phyloP scores from a whole-genome alignment of 495 filamentous ascomycete species.

The Astrothelium macrocarpum region DNA sequence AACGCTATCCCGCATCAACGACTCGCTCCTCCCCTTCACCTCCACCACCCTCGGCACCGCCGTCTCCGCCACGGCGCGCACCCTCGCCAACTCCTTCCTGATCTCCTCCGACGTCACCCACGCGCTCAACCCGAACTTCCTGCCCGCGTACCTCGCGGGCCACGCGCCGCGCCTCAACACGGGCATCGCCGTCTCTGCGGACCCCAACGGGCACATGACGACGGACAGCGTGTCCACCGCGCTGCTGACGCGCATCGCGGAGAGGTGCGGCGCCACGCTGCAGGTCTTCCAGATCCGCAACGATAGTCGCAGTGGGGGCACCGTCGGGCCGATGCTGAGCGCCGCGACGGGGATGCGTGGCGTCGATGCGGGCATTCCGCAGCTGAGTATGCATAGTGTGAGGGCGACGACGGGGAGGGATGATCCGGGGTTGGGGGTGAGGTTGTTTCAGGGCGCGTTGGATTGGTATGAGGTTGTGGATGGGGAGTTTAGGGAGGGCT shows the following conservation, averaged over 20 bases:
- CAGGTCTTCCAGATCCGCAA: constrained; percentile 96
- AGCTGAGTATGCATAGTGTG: constrained; percentile 91
- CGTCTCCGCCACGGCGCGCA: constrained; percentile 64
- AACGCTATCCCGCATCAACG: constrained; percentile 68
- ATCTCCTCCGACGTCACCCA: constrained; percentile 90
- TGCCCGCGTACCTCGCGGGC: constrained; percentile 65
- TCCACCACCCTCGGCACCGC: constrained; percentile 35
- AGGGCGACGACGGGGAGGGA: constrained; percentile 78
- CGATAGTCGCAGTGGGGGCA: constrained; percentile 77
- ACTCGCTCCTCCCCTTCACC: constrained; percentile 46
- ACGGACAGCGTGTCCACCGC: constrained; percentile 74
- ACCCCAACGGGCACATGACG: constrained; percentile 87
- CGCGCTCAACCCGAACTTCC: constrained; percentile 91
- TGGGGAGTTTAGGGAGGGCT: constrained; percentile 56
- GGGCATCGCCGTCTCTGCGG: constrained; percentile 73
- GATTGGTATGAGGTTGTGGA: constrained; percentile 84
- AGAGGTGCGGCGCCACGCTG: constrained; percentile 55
- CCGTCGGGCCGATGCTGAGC: constrained; percentile 88
- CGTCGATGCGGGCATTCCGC: constrained; percentile 83
- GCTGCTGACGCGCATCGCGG: constrained; percentile 63
- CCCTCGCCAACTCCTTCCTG: constrained; percentile 87
- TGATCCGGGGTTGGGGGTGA: constrained; percentile 82
- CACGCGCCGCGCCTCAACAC: constrained; percentile 86
- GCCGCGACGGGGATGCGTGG: constrained; percentile 71
- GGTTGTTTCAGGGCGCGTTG: constrained; percentile 83